Evolutionary conservation across 1,284 basidiomycete species (phyloP).

Genomic region (Ustanciosporium gigantosporum): DNA sequence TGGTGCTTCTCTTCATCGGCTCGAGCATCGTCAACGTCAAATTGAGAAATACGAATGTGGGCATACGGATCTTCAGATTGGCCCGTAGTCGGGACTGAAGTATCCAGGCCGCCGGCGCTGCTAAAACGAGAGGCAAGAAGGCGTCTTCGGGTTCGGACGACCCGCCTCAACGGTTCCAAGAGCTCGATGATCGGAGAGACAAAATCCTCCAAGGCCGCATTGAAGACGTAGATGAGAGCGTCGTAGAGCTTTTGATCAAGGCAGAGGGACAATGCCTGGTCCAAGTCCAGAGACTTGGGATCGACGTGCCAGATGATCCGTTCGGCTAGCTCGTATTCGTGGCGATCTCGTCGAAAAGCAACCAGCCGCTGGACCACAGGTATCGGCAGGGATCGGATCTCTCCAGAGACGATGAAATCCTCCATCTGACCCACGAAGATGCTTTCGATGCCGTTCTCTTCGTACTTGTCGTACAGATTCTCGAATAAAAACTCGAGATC

Average conservation of each 20-base stretch:
- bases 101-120: too few species aligned
- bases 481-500: constrained; percentile 83
- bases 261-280: constrained; percentile 87
- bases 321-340: constrained; percentile 77
- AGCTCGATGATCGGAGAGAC: constrained; percentile 86
- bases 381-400: constrained; percentile 73
- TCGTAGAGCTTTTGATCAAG: constrained; percentile 83
- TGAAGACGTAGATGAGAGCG: constrained; percentile 92
- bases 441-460: constrained; percentile 78
- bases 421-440: constrained; percentile 87
- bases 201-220: constrained; percentile 82
- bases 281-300: constrained; percentile 85
- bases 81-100: not conserved
- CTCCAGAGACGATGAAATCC: constrained; percentile 76
- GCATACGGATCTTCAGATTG: constrained; percentile 15
- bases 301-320: constrained; percentile 94
- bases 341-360: constrained; percentile 73
- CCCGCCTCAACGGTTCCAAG: constrained; percentile 37
- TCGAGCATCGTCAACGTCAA: not conserved
- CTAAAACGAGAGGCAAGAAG: not conserved
- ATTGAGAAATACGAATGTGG: constrained; percentile 7
- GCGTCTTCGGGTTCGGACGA: constrained; percentile 30
- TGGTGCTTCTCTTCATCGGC: constrained; percentile 1
- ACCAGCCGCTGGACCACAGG: constrained; percentile 87
- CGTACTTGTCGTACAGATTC: constrained; percentile 86